A percentile compares a stretch with the other conserved stretches of the same genome.
Evolutionary conservation across 108 stramenopile genomes (phyloP).

Genomic region (Skeletonema marinoi): DNA sequence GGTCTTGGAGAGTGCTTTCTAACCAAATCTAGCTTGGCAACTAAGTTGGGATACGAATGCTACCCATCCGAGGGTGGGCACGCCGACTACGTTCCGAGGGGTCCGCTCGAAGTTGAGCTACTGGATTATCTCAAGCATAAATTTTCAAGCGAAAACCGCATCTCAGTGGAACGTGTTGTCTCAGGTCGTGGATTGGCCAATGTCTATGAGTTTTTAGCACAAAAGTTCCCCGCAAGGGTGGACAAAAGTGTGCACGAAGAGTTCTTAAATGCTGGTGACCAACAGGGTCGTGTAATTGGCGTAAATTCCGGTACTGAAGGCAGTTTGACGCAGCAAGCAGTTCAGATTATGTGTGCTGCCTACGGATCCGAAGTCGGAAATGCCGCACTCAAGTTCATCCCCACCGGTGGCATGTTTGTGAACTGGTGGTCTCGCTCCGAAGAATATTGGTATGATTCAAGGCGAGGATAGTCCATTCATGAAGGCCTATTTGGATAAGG

Average conservation of each 20-base stretch:
- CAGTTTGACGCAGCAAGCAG: slow-evolving; percentile 56
- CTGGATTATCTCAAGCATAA: slow-evolving; percentile 68
- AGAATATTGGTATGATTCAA: slow-evolving; percentile 85
- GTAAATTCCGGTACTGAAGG: slow-evolving; percentile 45
- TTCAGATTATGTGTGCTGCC: slow-evolving; percentile 72
- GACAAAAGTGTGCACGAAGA: slow-evolving; percentile 67
- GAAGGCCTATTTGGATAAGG: slow-evolving; percentile 91
- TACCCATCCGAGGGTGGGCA: slow-evolving; percentile 98
- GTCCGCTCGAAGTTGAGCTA: slow-evolving; percentile 77
- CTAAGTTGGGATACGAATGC: slow-evolving; percentile 76
- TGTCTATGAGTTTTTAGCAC: slow-evolving; percentile 93
- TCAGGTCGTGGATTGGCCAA: slow-evolving; percentile 94
- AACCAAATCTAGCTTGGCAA: slow-evolving; percentile 55
- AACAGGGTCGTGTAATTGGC: slow-evolving; percentile 76
- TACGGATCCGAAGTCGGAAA: slow-evolving; percentile 94
- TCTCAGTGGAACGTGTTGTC: slow-evolving; percentile 96
- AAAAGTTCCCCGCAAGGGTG: slow-evolving; percentile 75
- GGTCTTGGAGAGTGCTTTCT: slow-evolving; percentile 95
- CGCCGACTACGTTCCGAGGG: slow-evolving; percentile 90
- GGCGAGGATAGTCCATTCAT: slow-evolving; percentile 87
- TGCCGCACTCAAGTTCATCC: slow-evolving; percentile 90
- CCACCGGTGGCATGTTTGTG: slow-evolving; percentile 94
- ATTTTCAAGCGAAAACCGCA: slow-evolving; percentile 62
- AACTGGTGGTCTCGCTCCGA: slow-evolving; percentile 97
- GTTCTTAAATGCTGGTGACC: slow-evolving; percentile 67